Percentiles rank a stretch among this genome's conserved stretches.
Evolutionary conservation across 2,329 filamentous ascomycete species (phyloP).

Genomic region (Leptodontidium sp.): DNA sequence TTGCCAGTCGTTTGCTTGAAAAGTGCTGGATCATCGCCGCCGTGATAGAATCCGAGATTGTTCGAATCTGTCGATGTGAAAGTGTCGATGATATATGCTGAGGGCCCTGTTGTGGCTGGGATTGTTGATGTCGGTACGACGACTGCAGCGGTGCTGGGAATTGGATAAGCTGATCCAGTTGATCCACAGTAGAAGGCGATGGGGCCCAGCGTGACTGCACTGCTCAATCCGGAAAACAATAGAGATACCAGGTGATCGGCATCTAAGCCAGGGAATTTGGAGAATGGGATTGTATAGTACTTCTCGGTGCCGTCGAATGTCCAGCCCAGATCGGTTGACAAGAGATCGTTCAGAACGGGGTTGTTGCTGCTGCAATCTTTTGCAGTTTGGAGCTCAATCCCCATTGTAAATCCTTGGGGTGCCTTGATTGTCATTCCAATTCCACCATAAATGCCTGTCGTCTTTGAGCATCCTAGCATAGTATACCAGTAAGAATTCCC

Average conservation of each 20-base stretch:
- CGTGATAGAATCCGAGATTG: slow-evolving; percentile 70
- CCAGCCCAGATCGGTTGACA: slow-evolving; percentile 62
- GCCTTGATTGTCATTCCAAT: slow-evolving; percentile 64
- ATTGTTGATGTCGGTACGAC: slow-evolving; percentile 57
- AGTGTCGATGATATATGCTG: slow-evolving; percentile 65
- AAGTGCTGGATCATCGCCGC: slow-evolving; percentile 66
- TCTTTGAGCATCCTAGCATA: slow-evolving; percentile 61
- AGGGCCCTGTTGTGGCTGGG: slow-evolving; percentile 57
- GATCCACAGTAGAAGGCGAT: slow-evolving; percentile 66
- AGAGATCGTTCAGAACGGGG: slow-evolving; percentile 37
- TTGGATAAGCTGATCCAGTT: slow-evolving; percentile 57
- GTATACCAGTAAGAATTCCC: slow-evolving; percentile 65
- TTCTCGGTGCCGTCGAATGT: slow-evolving; percentile 66
- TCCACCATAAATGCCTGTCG: slow-evolving; percentile 60
- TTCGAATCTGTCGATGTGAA: slow-evolving; percentile 63
- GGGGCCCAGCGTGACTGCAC: slow-evolving; percentile 60
- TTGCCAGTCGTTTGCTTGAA: slow-evolving; percentile 59
- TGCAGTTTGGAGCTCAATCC: slow-evolving; percentile 59
- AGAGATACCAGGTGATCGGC: slow-evolving; percentile 60
- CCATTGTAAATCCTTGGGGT: slow-evolving; percentile 58
- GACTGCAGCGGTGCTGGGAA: slow-evolving; percentile 52
- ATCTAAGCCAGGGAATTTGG: slow-evolving; percentile 59
- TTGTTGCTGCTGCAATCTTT: slow-evolving; percentile 50
- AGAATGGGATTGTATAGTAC: slow-evolving; percentile 65
- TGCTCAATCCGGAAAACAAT: slow-evolving; percentile 57